These are phyloP conservation scores for Tricholoma matsutake DNA, from an alignment of 768 basidiomycete genomes.

Conservation along the genomic window DNA sequence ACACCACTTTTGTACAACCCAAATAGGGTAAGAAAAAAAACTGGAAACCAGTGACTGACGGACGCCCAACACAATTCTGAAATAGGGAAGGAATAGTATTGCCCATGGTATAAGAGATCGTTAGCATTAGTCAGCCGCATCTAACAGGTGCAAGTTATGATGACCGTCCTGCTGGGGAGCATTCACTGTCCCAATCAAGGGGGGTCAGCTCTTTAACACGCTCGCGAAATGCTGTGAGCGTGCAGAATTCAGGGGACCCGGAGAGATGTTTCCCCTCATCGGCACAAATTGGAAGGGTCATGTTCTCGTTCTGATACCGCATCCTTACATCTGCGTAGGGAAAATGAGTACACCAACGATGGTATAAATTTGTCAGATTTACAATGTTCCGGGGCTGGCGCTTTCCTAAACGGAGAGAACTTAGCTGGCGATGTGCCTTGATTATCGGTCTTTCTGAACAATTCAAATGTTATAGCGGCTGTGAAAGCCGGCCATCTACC, in stretches of 20 bases:
- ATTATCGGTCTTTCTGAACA: conserved; percentile 46
- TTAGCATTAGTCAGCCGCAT: neutral
- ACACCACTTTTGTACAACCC: no score
- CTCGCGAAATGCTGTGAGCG: conserved; percentile 57
- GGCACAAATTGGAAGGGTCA: conserved; percentile 63
- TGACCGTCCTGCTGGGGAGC: conserved; percentile 34
- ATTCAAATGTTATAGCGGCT: conserved; percentile 69
- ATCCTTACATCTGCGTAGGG: conserved; percentile 56
- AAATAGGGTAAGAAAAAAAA: no score
- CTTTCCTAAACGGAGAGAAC: conserved; percentile 35
- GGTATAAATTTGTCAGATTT: neutral
- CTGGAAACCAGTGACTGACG: no score
- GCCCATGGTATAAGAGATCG: conserved; percentile 16
- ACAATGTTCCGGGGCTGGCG: conserved; percentile 42
- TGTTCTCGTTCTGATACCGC: conserved; percentile 68
- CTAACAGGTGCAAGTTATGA: neutral
- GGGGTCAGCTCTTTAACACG: conserved; percentile 67
- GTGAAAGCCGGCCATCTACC: conserved; percentile 74
- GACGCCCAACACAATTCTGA: no score
- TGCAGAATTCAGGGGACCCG: conserved; percentile 73
- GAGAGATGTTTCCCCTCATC: conserved; percentile 63
- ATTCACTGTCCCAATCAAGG: conserved; percentile 63
- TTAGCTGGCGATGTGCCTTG: conserved; percentile 22
- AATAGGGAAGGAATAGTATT: conserved; percentile 1
- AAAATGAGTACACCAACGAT: neutral